Evolutionary conservation across 225 moss, liverwort and hornwort species (phyloP).

Genomic region (Polytrichum commune): DNA sequence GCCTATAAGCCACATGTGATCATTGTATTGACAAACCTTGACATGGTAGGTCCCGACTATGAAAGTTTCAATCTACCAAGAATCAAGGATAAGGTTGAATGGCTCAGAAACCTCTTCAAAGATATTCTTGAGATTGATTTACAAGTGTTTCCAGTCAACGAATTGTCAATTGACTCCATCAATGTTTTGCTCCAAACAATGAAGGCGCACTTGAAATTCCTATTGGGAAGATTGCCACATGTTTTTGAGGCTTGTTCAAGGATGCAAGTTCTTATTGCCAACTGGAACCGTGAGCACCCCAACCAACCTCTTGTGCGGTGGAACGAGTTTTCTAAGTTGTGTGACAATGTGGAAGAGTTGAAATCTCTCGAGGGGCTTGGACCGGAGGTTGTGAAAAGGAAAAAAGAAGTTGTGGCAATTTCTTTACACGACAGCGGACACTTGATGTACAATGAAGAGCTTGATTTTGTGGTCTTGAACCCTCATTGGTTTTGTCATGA

Average conservation of each 20-base stretch:
- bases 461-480: constrained; percentile 20
- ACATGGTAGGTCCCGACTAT: background rate
- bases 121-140: background rate
- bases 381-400: background rate
- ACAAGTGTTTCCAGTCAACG: background rate
- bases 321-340: background rate
- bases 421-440: constrained; percentile 35
- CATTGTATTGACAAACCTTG: background rate
- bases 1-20: constrained; percentile 5
- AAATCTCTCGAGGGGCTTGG: background rate
- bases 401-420: constrained; percentile 6
- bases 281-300: background rate
- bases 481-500: constrained; percentile 31
- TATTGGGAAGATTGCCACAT: background rate
- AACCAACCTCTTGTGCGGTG: background rate
- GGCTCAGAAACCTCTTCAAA: background rate
- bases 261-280: background rate
- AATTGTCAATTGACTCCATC: background rate
- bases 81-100: background rate
- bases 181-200: accelerated
- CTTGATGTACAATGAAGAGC: constrained; percentile 25
- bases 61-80: background rate
- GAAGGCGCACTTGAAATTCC: background rate
- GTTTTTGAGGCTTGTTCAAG: background rate
- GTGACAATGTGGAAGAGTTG: background rate